Conservation (phyloP, 371 early-diverging fungal genomes). For the Mortierella sp. region DNA sequence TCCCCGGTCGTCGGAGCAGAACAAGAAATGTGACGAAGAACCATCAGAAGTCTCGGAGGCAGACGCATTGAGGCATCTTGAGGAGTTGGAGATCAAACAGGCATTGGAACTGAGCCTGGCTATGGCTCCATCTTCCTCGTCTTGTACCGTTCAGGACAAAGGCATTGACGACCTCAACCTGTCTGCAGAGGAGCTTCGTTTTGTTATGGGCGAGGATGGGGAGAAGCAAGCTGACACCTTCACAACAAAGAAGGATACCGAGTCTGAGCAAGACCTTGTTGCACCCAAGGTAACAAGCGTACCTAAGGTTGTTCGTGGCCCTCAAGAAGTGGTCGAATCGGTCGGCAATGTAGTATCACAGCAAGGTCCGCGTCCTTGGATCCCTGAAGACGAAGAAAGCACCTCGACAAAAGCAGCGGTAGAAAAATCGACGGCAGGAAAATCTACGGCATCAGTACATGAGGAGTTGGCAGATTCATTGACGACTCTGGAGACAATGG, state of each 20-base stretch:
- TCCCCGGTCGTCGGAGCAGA: conserved; percentile 18
- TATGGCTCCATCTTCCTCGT: not conserved
- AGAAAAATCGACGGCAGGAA: not conserved
- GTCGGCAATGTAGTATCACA: conserved; percentile 12
- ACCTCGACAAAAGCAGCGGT: not conserved
- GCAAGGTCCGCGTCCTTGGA: conserved; percentile 30
- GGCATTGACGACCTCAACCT: conserved; percentile 25
- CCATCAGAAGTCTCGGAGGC: conserved; percentile 2
- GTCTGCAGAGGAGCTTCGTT: conserved; percentile 28
- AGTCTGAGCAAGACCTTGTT: not conserved
- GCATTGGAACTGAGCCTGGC: conserved; percentile 37
- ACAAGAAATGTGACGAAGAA: not conserved
- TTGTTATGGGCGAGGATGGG: conserved; percentile 18
- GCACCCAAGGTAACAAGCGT: conserved; percentile 10
- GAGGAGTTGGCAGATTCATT: conserved; percentile 26
- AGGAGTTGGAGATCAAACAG: conserved; percentile 28
- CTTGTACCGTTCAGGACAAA: conserved; percentile 2
- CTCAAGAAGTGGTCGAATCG: conserved; percentile 21
- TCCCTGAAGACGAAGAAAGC: conserved; percentile 13
- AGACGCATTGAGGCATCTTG: conserved; percentile 9
- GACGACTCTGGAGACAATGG: conserved; percentile 7
- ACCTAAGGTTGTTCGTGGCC: conserved; percentile 10
- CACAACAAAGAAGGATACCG: not conserved
- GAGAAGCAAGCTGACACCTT: not conserved
- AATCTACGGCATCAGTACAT: not conserved